phyloP scores from a whole-genome alignment of 2,329 filamentous ascomycete genomes.

The Dactylellina drechsleri region DNA sequence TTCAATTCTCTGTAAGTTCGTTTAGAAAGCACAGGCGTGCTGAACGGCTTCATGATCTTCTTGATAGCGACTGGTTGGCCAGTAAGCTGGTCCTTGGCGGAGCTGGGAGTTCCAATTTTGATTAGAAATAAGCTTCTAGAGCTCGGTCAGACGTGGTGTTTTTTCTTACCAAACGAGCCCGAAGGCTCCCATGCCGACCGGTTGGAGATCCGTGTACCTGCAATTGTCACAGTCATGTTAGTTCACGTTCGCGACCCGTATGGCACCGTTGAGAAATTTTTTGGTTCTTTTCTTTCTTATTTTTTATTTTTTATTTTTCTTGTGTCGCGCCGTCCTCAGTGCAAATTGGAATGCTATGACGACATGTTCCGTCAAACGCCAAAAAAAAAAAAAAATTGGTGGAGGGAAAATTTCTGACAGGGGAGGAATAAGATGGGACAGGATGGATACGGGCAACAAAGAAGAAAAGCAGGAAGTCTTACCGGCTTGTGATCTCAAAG shows the following conservation, averaged over 20 bases:
- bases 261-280: neutral
- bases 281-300: slow-evolving; percentile 6
- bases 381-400: slow-evolving; percentile 24
- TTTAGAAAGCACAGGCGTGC: slow-evolving; percentile 97
- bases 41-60: slow-evolving; percentile 99
- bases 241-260: slow-evolving; percentile 18
- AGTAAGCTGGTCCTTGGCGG: slow-evolving; percentile 96
- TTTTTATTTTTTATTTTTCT: slow-evolving; percentile 13
- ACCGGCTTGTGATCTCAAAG: slow-evolving; percentile 99
- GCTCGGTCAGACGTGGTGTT: slow-evolving; percentile 16
- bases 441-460: too few relatives aligned
- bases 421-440: neutral
- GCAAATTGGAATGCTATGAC: slow-evolving; percentile 39
- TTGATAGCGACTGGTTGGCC: slow-evolving; percentile 97
- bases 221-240: slow-evolving; percentile 24
- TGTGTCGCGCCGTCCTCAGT: slow-evolving; percentile 52
- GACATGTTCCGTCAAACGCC: slow-evolving; percentile 37
- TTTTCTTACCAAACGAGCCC: slow-evolving; percentile 87
- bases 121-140: slow-evolving; percentile 33
- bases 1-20: slow-evolving; percentile 97
- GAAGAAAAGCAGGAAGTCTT: slow-evolving; percentile 59
- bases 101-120: slow-evolving; percentile 68
- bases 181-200: slow-evolving; percentile 98
- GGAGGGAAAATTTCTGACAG: slow-evolving; percentile 8
- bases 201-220: slow-evolving; percentile 97